Percentiles rank a stretch among this genome's conserved stretches.
phyloP scores from a whole-genome alignment of 768 basidiomycete genomes.

The Mrakia hoshinonis region DNA sequence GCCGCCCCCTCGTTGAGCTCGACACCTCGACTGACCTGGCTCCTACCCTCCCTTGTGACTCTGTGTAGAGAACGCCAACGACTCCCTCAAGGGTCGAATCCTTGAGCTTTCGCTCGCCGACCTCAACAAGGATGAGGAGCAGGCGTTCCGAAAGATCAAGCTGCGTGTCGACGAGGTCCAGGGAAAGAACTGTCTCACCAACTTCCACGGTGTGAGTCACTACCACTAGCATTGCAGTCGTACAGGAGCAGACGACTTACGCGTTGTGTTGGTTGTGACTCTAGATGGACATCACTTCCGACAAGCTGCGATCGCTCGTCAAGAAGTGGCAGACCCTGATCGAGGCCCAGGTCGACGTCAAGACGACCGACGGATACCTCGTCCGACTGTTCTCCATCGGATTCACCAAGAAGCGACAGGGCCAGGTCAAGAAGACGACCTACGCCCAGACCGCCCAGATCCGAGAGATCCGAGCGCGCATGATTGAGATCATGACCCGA shows the following conservation, averaged over 20 bases:
- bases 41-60: not conserved
- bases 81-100: slow-evolving; percentile 94
- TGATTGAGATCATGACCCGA: slow-evolving; percentile 74
- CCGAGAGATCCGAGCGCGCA: slow-evolving; percentile 96
- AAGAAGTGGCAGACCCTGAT: slow-evolving; percentile 99
- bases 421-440: slow-evolving; percentile 97
- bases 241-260: not conserved
- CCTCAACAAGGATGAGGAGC: slow-evolving; percentile 99
- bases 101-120: slow-evolving; percentile 93
- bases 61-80: slow-evolving; percentile 86
- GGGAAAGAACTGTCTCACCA: slow-evolving; percentile 98
- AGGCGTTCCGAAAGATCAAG: slow-evolving; percentile 98
- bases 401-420: slow-evolving; percentile 93
- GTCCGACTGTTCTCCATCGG: slow-evolving; percentile 97
- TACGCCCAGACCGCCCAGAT: slow-evolving; percentile 94
- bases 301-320: slow-evolving; percentile 98
- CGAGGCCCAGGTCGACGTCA: slow-evolving; percentile 93
- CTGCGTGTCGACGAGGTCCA: slow-evolving; percentile 78
- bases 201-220: slow-evolving; percentile 70
- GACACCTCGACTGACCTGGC: not conserved
- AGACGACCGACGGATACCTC: slow-evolving; percentile 98
- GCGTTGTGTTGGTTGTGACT: not conserved
- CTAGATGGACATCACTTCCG: slow-evolving; percentile 95
- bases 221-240: not conserved
- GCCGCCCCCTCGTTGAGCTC: not conserved